A percentile compares a stretch with the other conserved stretches of the same genome.
phyloP scores from a whole-genome alignment of 106 monocot genomes.

The Dendrobium nobile region DNA sequence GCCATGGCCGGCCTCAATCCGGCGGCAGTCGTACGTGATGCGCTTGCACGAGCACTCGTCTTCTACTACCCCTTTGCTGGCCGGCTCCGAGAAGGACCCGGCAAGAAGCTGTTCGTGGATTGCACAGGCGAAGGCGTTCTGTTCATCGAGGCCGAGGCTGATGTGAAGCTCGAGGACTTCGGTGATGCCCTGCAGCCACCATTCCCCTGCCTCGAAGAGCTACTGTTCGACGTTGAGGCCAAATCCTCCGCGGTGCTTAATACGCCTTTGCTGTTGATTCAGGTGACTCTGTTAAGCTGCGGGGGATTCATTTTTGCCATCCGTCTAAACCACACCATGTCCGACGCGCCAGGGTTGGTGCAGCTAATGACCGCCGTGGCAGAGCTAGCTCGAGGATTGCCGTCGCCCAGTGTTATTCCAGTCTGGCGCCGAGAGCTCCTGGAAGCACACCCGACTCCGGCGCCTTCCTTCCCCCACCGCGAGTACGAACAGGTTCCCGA shows the following conservation, averaged over 20 bases:
- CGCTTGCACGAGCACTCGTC: conserved; percentile 43
- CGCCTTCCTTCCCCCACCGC: conserved; percentile 20
- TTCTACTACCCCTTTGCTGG: conserved; percentile 73
- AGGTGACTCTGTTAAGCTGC: conserved; percentile 59
- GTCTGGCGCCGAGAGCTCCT: conserved; percentile 29
- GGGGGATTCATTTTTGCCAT: conserved; percentile 60
- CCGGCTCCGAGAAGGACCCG: conserved; percentile 27
- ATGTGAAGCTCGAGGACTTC: conserved; percentile 42
- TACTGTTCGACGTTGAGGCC: conserved; percentile 38
- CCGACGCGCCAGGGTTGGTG: conserved; percentile 44
- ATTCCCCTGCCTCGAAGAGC: conserved; percentile 47
- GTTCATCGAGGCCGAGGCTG: conserved; percentile 78
- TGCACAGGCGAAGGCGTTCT: conserved; percentile 72
- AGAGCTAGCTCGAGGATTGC: conserved; percentile 25
- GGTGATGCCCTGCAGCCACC: conserved; percentile 53
- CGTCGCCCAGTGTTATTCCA: conserved; percentile 10
- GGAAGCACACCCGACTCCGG: conserved; percentile 5
- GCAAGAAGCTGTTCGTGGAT: conserved; percentile 53
- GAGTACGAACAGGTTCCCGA: conserved; percentile 17
- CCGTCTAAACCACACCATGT: conserved; percentile 55
- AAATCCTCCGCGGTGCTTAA: conserved; percentile 27
- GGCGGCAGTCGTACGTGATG: conserved; percentile 34
- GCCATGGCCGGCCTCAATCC: conserved; percentile 16
- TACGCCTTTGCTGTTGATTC: conserved; percentile 46
- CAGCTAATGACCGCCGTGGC: conserved; percentile 30